phyloP scores from a whole-genome alignment of 306 rosid species.

The Sesbania bispinosa region DNA sequence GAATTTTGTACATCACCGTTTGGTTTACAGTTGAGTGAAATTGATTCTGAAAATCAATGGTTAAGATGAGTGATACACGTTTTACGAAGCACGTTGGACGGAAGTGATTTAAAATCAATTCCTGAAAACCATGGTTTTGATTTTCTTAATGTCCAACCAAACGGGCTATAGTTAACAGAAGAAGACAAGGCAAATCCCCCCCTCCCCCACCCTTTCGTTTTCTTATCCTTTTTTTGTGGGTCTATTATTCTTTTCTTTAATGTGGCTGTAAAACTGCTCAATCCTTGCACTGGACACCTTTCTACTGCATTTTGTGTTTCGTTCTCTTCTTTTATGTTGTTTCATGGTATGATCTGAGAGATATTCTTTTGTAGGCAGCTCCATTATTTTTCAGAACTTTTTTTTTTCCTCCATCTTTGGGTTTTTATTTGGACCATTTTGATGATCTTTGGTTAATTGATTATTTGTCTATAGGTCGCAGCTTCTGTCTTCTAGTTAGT shows the following conservation, averaged over 20 bases:
- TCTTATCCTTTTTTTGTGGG: too few species aligned
- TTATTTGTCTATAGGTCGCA: background rate
- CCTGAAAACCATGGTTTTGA: too few species aligned
- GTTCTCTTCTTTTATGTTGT: background rate
- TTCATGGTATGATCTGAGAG: background rate
- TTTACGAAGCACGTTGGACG: too few species aligned
- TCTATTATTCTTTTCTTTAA: background rate
- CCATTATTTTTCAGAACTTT: background rate
- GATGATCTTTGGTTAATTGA: background rate
- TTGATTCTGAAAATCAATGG: too few species aligned
- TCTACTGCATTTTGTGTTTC: background rate
- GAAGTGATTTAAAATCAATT: too few species aligned
- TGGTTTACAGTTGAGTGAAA: too few species aligned
- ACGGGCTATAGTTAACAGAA: background rate
- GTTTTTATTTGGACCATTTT: slow-evolving; percentile 4
- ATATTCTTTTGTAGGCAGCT: background rate
- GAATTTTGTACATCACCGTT: background rate
- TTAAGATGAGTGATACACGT: too few species aligned
- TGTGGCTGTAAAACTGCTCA: background rate
- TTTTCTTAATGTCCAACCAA: too few species aligned
- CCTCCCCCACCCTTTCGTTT: background rate
- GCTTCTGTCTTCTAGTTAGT: background rate
- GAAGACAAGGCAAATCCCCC: background rate
- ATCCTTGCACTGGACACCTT: background rate
- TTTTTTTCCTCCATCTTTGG: background rate